phyloP scores from a whole-genome alignment of 2,329 filamentous ascomycete genomes.

The Pseudohalonectria lignicola region DNA sequence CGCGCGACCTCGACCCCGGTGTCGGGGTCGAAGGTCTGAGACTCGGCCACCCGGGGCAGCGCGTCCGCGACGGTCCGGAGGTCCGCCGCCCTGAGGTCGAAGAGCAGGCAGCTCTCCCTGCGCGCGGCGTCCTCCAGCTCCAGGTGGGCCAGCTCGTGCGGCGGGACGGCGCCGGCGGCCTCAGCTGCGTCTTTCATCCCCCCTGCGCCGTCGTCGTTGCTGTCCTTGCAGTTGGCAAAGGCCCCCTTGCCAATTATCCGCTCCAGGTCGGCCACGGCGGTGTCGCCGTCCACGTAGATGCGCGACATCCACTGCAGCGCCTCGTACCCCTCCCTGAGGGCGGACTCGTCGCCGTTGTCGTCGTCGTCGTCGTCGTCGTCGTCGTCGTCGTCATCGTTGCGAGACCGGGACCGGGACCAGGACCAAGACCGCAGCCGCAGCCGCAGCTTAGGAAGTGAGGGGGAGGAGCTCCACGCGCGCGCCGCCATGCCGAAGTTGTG shows the following conservation, averaged over 20 bases:
- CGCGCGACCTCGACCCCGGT: neutral
- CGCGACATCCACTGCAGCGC: neutral
- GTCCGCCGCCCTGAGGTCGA: neutral
- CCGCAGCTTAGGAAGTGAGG: no score
- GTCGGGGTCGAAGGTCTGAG: neutral
- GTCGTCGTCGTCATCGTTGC: neutral
- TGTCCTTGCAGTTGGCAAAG: neutral
- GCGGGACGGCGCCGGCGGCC: no score
- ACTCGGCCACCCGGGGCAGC: neutral
- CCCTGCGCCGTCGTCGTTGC: no score
- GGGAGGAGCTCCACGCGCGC: slow-evolving; percentile 3
- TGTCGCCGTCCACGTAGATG: neutral
- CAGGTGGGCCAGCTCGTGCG: no score
- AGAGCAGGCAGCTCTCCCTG: neutral
- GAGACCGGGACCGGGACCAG: no score
- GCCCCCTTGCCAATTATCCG: no score
- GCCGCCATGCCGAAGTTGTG: slow-evolving; percentile 5
- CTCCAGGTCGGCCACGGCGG: neutral
- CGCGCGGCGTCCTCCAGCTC: no score
- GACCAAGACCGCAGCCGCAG: no score
- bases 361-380: neutral
- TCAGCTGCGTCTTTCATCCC: no score
- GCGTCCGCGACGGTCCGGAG: neutral
- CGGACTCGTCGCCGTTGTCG: slow-evolving; percentile 4
- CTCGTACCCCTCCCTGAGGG: no score